Base-by-base conservation (phyloP, 2,329 filamentous ascomycete genomes). In the Aureobasidium sp. region DNA sequence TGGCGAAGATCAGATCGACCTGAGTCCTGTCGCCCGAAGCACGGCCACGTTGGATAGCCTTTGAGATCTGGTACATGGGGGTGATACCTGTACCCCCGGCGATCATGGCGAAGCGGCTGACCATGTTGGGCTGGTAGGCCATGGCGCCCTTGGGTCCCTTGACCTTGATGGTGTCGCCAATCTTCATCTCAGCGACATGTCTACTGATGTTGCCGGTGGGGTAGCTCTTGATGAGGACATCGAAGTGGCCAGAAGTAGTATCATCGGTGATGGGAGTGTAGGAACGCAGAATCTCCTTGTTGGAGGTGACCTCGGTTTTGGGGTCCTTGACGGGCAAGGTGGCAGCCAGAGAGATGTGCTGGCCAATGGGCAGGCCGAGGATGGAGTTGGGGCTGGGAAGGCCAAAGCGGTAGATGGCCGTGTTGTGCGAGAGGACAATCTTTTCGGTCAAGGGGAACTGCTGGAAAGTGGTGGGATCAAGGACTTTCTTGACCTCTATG, bases 141-240 rank as follows among this genome's bases (percentile, higher is more conserved):
- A 99, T 97, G 69, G 93, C 93, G 69, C 94, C 94, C 83, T 97
- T 97, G 76, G 94, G 94, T 11, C 94, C 94, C 70, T 85, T 87
- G 70, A 97, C 88, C 74, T 90, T 90, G 82, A 99, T 94, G 64
- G 83, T 87, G 76, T 96, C 86, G 65, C 93, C 92, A 64, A 97
- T 82, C 66, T 83, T 84, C 65, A 99, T 84, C 14, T 84, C 86
- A 50, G 91, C 90, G 79, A 99, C 86, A 78, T 96, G 83, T 79
- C 91, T 92, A 75, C 90, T 95, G 81, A 99, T 97, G 81, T 97
- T 97, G 70, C 94, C 94, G 68, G 91, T 92, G 2, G 92, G 91
- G 79, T 99, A 99, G 29, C 91, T 91, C 82, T 99, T 99, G 82
- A 99, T 92, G 70, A 99, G 85, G 64, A 99, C 87, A 77, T 97